phyloP scores from a whole-genome alignment of 148 eudicot genomes.

The Fagopyrum homotropicum region DNA sequence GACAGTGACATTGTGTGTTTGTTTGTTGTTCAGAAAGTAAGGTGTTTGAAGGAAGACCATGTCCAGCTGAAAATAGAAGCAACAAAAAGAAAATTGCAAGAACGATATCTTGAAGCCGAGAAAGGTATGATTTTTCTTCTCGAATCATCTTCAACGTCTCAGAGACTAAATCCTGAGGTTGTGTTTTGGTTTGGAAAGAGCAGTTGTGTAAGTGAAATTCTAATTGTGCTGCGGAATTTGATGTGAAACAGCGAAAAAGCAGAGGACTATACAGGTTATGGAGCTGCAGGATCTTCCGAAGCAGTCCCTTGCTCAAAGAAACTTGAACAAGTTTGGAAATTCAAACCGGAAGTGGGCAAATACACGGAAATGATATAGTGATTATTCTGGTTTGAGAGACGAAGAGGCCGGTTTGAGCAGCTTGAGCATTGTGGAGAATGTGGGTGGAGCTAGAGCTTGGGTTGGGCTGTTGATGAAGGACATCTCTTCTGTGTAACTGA shows the following conservation, averaged over 20 bases:
- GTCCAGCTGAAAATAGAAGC: conserved; percentile 58
- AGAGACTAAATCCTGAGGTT: too few relatives aligned
- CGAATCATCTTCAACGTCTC: background rate
- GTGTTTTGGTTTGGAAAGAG: background rate
- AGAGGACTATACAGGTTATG: conserved; percentile 87
- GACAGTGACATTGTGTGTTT: background rate
- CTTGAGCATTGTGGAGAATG: background rate
- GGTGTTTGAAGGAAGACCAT: conserved; percentile 31
- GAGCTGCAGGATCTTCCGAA: conserved; percentile 85
- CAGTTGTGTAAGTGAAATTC: background rate
- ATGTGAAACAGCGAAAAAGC: conserved; percentile 67
- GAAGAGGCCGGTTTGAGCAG: background rate
- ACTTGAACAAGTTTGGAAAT: conserved; percentile 33
- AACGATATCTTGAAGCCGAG: conserved; percentile 82
- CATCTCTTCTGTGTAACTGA: background rate
- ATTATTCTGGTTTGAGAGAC: background rate
- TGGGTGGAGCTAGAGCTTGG: background rate
- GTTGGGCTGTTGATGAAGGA: background rate
- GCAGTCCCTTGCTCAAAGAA: conserved; percentile 42
- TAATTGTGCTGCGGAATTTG: background rate
- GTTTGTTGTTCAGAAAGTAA: conserved; percentile 27
- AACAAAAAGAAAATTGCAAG: conserved; percentile 87
- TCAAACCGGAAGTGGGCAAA: conserved; percentile 53
- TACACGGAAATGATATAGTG: conserved; percentile 41
- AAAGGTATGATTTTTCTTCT: conserved; percentile 35